phyloP scores from a whole-genome alignment of 805 yeast genomes.

The Saccharomycopsis javanensis region DNA sequence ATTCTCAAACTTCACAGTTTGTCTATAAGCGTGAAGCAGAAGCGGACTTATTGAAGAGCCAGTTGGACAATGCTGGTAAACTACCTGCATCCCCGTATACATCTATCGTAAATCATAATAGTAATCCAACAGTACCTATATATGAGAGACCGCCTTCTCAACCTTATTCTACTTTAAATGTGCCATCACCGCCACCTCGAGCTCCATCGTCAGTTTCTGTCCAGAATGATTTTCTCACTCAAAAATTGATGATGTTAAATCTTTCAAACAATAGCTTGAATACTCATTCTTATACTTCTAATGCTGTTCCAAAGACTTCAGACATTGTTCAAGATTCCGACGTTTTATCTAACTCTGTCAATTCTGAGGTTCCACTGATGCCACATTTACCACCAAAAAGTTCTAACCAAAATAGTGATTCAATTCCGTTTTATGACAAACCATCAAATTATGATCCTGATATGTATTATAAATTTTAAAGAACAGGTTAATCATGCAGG shows the following conservation, averaged over 20 bases:
- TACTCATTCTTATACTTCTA: slow-evolving; percentile 10
- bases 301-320: slow-evolving; percentile 19
- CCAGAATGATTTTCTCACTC: background rate
- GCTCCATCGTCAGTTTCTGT: background rate
- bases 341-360: background rate
- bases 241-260: background rate
- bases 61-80: background rate
- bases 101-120: background rate
- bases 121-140: background rate
- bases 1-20: slow-evolving; percentile 21
- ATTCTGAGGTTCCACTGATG: slow-evolving; percentile 3
- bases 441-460: slow-evolving; percentile 43
- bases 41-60: slow-evolving; percentile 21
- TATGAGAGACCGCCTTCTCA: background rate
- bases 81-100: background rate
- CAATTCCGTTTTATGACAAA: slow-evolving; percentile 34
- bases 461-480: slow-evolving; percentile 29
- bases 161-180: background rate
- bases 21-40: slow-evolving; percentile 21
- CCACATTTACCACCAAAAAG: slow-evolving; percentile 8
- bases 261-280: slow-evolving; percentile 2
- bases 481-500: background rate
- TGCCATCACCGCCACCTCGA: background rate
- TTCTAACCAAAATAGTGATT: background rate
- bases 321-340: background rate